These are phyloP conservation scores for Alliaria petiolata DNA, from an alignment of 345 rosid species.

Conservation along the genomic window DNA sequence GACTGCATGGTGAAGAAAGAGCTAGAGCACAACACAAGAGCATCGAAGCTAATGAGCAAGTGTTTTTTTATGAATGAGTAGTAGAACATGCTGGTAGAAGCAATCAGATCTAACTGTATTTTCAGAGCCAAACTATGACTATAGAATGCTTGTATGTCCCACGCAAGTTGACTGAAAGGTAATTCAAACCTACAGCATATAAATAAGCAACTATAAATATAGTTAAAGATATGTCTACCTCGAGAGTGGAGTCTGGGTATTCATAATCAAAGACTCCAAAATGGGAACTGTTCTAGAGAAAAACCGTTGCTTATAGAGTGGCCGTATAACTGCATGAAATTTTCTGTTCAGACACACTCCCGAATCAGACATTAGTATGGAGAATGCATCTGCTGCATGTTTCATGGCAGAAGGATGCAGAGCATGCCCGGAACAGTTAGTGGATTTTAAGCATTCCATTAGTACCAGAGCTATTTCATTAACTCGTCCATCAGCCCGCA, in stretches of 20 bases:
- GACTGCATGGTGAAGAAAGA: neutral
- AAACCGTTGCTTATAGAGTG: slow-evolving; percentile 90
- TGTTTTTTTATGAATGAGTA: neutral
- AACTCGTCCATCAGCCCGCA: slow-evolving; percentile 79
- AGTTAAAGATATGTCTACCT: slow-evolving; percentile 37
- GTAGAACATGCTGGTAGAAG: neutral
- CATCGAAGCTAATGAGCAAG: neutral
- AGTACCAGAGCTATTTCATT: slow-evolving; percentile 55
- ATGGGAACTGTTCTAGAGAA: slow-evolving; percentile 68
- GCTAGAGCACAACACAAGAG: neutral
- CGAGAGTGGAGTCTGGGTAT: slow-evolving; percentile 45
- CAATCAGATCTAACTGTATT: neutral
- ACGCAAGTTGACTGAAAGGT: neutral
- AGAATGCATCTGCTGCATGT: slow-evolving; percentile 84
- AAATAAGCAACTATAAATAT: neutral
- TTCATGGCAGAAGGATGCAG: slow-evolving; percentile 44
- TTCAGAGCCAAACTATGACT: neutral
- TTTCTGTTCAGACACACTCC: slow-evolving; percentile 61
- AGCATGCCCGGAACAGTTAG: slow-evolving; percentile 25
- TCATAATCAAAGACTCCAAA: slow-evolving; percentile 54
- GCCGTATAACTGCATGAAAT: slow-evolving; percentile 70
- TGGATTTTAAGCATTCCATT: slow-evolving; percentile 53
- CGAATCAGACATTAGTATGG: slow-evolving; percentile 70
- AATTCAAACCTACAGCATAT: neutral
- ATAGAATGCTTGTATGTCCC: neutral